phyloP scores from a whole-genome alignment of 208 protist genomes.

The Acanthamoeba divionensis region DNA sequence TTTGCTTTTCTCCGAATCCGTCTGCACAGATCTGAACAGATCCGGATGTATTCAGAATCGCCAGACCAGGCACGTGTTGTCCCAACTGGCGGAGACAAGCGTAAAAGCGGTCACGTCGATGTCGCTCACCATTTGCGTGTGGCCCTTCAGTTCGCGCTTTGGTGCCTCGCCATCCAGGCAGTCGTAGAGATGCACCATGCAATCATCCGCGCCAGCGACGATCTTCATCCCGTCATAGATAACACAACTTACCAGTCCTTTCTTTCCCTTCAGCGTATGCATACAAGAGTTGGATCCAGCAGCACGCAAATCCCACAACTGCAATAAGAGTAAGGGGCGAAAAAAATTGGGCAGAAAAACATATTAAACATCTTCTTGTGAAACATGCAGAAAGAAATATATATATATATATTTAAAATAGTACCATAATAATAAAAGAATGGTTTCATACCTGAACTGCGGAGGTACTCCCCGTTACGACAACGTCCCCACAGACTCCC shows the following conservation, averaged over 20 bases:
- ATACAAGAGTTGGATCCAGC: not conserved
- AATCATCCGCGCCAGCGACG: not conserved
- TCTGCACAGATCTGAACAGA: too few species aligned
- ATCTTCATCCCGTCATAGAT: not conserved
- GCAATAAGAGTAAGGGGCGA: not conserved
- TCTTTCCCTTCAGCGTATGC: too few species aligned
- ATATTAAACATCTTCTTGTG: too few species aligned
- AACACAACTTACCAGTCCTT: not conserved
- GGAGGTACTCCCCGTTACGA: not conserved
- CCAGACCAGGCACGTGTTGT: not conserved
- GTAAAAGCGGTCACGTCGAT: not conserved
- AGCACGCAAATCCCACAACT: not conserved
- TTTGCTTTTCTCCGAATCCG: too few species aligned
- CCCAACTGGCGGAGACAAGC: not conserved
- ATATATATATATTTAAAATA: too few species aligned
- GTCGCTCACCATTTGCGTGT: not conserved
- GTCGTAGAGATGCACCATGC: not conserved
- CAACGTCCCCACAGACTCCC: not conserved
- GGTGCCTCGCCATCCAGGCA: not conserved
- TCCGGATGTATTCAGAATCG: too few species aligned
- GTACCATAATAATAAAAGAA: too few species aligned
- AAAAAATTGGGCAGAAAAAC: too few species aligned
- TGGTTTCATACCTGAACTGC: not conserved
- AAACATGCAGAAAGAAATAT: too few species aligned
- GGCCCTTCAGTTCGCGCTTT: not conserved